These are phyloP conservation scores for Cardamine resedifolia DNA, from an alignment of 345 rosid genomes.

Conservation along the genomic window DNA sequence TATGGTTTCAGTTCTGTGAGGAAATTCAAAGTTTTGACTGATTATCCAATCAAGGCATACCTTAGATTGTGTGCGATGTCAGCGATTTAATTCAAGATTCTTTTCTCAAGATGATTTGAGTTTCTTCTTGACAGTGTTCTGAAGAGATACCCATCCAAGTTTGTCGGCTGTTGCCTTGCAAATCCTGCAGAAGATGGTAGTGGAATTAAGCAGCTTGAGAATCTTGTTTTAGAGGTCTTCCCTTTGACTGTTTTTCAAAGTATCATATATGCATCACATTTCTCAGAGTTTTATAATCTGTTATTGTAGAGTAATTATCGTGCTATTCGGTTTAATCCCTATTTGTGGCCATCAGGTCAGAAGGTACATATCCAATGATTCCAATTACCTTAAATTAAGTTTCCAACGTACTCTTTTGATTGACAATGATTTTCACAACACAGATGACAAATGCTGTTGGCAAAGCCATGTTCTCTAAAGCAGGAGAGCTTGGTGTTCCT, in stretches of 20 bases:
- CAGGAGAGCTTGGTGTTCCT: constrained; percentile 87
- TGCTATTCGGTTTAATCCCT: constrained; percentile 96
- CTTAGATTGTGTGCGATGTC: constrained; percentile 8
- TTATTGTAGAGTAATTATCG: constrained; percentile 68
- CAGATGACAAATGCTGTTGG: constrained; percentile 93
- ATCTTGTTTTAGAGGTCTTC: constrained; percentile 70
- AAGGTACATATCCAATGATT: constrained; percentile 52
- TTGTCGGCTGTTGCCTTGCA: constrained; percentile 92
- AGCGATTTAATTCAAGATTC: neutral
- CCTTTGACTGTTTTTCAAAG: constrained; percentile 1
- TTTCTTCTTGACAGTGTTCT: constrained; percentile 51
- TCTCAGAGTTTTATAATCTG: constrained; percentile 25
- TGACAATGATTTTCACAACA: neutral
- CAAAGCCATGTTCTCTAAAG: constrained; percentile 79
- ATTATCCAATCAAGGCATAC: constrained; percentile 4
- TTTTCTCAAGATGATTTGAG: neutral
- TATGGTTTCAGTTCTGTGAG: neutral
- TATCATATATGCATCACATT: constrained; percentile 13
- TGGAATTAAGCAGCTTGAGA: constrained; percentile 71
- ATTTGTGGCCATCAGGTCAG: constrained; percentile 83
- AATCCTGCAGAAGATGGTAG: constrained; percentile 89
- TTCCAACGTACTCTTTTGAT: neutral
- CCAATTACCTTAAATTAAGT: constrained; percentile 5
- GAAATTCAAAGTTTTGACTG: neutral
- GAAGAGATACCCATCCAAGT: constrained; percentile 75